These are phyloP conservation scores for Calonectria pauciramosa DNA, from an alignment of 2,329 filamentous ascomycete genomes.

Conservation along the genomic window DNA sequence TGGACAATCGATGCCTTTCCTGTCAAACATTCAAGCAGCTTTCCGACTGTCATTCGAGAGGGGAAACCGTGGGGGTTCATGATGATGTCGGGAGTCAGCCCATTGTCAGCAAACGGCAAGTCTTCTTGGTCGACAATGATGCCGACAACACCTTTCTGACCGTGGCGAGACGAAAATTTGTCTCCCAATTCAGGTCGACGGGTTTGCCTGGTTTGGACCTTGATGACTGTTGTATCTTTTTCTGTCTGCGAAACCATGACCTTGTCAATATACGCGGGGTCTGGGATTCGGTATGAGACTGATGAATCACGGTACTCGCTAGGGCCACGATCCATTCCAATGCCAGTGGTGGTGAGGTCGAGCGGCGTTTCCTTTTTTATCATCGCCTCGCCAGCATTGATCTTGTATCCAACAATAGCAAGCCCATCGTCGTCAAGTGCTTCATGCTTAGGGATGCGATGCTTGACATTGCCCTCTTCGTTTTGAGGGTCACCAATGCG, in stretches of 20 bases:
- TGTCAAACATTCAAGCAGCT: constrained; percentile 94
- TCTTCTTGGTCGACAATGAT: constrained; percentile 98
- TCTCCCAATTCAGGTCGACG: constrained; percentile 94
- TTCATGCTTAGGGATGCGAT: constrained; percentile 76
- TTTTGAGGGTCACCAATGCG: constrained; percentile 71
- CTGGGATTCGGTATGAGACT: constrained; percentile 84
- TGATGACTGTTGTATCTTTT: constrained; percentile 87
- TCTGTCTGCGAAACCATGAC: constrained; percentile 94
- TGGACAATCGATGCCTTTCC: constrained; percentile 93
- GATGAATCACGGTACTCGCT: constrained; percentile 77
- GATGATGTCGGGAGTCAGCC: constrained; percentile 97
- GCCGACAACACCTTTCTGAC: constrained; percentile 97
- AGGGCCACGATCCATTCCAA: constrained; percentile 75
- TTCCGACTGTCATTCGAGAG: constrained; percentile 99
- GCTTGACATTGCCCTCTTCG: constrained; percentile 73
- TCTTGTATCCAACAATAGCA: constrained; percentile 85
- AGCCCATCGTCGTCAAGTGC: constrained; percentile 89
- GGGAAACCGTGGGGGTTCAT: constrained; percentile 99
- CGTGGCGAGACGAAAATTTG: constrained; percentile 98
- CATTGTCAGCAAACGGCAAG: constrained; percentile 93
- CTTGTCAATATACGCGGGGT: constrained; percentile 94
- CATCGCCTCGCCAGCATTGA: constrained; percentile 86
- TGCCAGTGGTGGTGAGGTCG: constrained; percentile 80
- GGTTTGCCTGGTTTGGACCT: constrained; percentile 96
- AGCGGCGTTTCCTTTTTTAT: constrained; percentile 90